Evolutionary conservation across 805 yeast species (phyloP), one percentile per base, ranked within the genome.

Genomic region (Ogataea sp.): DNA sequence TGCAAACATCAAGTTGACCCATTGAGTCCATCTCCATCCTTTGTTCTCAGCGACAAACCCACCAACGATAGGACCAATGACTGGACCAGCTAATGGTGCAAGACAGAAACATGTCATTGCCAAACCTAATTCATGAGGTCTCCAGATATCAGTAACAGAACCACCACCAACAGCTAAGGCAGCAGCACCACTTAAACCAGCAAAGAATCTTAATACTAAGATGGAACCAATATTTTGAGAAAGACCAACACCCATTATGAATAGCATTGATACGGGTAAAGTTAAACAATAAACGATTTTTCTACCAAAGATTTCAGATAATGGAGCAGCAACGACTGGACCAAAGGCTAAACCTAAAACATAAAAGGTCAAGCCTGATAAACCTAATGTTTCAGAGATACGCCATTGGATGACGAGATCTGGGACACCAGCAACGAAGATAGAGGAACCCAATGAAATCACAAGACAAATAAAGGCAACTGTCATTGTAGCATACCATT

Each of bases 121-220:
- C 4, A 79, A 49, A 14, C 87, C 83, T 53, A 78, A 61, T 53
- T 78, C 76, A 32, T 73, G 71, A 26, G 79, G 75, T 17, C 68
- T 71, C 79, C 89, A 87, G 36, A 86, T 60, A 61, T 87, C 96
- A 39, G 80, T 65, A 44, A 87, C 75, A 5, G 93, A 79, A 46
- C 95, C 96, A 39, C 89, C 87, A 11, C 87, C 90, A 47, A 84
- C 76, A 9, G 95, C 80, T 62, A 87, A 68, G 2, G 89, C 87
- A 3, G 93, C 94, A 2, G 89, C 78, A 1, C 93, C 86, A 36
- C 80, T 70, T 23, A 80, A 68, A 1, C 95, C 95, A 17, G 82
- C 67, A 50, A 87, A 74, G 52, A 83, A 83, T 49, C 96, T 64
- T 34, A 84, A 65, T 5, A 87, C 79, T 36, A 86, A 61, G 23